Evolutionary conservation across 768 basidiomycete species (phyloP).

Genomic region (Galerina marginata): DNA sequence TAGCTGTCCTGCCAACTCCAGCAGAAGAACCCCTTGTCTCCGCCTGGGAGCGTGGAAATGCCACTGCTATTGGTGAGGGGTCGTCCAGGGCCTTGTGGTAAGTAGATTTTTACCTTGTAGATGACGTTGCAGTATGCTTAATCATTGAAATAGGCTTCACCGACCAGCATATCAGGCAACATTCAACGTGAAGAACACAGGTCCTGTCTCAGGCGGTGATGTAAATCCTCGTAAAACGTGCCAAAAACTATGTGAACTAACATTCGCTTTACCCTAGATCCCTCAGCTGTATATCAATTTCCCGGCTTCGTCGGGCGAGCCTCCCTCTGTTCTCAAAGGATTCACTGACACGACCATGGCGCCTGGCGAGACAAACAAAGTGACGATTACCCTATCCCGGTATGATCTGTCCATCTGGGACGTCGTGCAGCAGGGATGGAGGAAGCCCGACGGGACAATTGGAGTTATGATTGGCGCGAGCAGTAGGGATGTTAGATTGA

Average conservation of each 20-base stretch:
- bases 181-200: conserved; percentile 72
- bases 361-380: conserved; percentile 50
- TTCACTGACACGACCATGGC: conserved; percentile 63
- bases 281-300: conserved; percentile 80
- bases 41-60: conserved; percentile 64
- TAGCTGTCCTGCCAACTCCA: conserved; percentile 43
- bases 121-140: too few relatives aligned
- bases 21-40: conserved; percentile 39
- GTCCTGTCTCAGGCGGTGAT: conserved; percentile 64
- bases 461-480: conserved; percentile 70
- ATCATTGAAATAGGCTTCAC: conserved; percentile 42
- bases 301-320: conserved; percentile 66
- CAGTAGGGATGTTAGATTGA: conserved; percentile 64
- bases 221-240: conserved; percentile 33
- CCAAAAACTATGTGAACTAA: not conserved
- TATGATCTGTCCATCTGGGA: conserved; percentile 86
- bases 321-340: conserved; percentile 73
- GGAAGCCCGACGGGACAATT: conserved; percentile 66
- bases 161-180: conserved; percentile 64
- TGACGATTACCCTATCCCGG: conserved; percentile 64
- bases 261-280: conserved; percentile 43
- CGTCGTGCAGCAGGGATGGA: conserved; percentile 74
- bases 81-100: conserved; percentile 63
- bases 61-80: conserved; percentile 59
- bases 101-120: too few relatives aligned